These are phyloP conservation scores for Viola odorata DNA, from an alignment of 345 rosid species.

Conservation along the genomic window DNA sequence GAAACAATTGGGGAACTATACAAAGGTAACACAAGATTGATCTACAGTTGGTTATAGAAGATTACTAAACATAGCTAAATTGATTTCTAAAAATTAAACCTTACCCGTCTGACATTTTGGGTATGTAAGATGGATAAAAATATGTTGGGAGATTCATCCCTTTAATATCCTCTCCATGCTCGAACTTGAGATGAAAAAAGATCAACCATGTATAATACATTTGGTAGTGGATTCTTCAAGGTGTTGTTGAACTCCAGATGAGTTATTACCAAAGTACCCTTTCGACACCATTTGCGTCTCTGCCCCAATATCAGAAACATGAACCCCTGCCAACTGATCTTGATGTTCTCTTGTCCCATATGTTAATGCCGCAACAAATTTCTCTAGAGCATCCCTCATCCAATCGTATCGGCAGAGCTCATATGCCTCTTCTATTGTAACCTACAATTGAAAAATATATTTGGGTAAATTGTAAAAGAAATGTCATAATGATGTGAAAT, in stretches of 20 bases:
- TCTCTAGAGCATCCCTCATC: slow-evolving; percentile 69
- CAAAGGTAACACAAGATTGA: too few relatives aligned
- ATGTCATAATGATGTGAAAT: too few relatives aligned
- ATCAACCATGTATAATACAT: slow-evolving; percentile 8
- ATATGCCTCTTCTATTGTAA: slow-evolving; percentile 50
- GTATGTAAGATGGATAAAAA: too few relatives aligned
- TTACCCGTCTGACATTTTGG: too few relatives aligned
- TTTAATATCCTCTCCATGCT: too few relatives aligned
- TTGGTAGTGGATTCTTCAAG: slow-evolving; percentile 21
- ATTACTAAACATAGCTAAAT: too few relatives aligned
- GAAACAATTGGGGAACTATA: too few relatives aligned
- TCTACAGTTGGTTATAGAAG: too few relatives aligned
- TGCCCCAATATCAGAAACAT: slow-evolving; percentile 1
- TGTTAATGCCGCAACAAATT: slow-evolving; percentile 32
- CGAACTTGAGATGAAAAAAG: too few relatives aligned
- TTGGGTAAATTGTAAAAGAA: too few relatives aligned
- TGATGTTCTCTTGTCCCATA: not conserved
- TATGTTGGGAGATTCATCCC: too few relatives aligned
- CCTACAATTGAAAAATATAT: slow-evolving; percentile 23
- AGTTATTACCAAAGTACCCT: slow-evolving; percentile 12
- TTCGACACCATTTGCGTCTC: slow-evolving; percentile 18
- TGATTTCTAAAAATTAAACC: too few relatives aligned
- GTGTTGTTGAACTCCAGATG: slow-evolving; percentile 19
- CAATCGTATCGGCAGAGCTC: slow-evolving; percentile 71
- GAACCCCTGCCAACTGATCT: slow-evolving; percentile 6